These are phyloP conservation scores for Zymoseptoria tritici DNA, from an alignment of 2,329 filamentous ascomycete species.

Conservation along the genomic window DNA sequence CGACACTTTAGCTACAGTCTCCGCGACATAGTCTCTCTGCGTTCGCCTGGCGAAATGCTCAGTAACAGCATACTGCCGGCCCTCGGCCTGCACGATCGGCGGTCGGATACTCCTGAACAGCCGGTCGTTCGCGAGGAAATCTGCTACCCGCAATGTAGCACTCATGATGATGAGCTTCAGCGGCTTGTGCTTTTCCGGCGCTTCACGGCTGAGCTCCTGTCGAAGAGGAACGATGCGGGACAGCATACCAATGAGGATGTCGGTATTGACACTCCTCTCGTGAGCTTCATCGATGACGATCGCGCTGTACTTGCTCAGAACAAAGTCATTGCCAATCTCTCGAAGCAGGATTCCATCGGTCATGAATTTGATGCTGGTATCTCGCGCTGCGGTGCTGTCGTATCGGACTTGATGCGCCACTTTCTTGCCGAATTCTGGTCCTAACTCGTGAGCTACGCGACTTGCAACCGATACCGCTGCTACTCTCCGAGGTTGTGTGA, in stretches of 20 bases:
- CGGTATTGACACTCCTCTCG: slow-evolving; percentile 94
- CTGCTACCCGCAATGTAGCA: slow-evolving; percentile 81
- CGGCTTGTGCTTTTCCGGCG: slow-evolving; percentile 60
- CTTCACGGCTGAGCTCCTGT: slow-evolving; percentile 63
- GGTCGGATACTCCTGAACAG: slow-evolving; percentile 63
- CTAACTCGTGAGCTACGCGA: slow-evolving; percentile 79
- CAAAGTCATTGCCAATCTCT: slow-evolving; percentile 83
- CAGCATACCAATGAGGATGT: slow-evolving; percentile 95
- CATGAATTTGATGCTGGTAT: slow-evolving; percentile 97
- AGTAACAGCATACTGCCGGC: slow-evolving; percentile 83
- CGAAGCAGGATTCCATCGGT: slow-evolving; percentile 92
- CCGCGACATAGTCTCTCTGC: slow-evolving; percentile 79
- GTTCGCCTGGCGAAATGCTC: slow-evolving; percentile 82
- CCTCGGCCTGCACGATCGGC: slow-evolving; percentile 81
- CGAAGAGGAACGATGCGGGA: slow-evolving; percentile 84
- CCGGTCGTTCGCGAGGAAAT: slow-evolving; percentile 75
- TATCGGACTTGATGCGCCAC: slow-evolving; percentile 93
- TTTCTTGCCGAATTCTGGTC: slow-evolving; percentile 57
- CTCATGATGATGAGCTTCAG: slow-evolving; percentile 98
- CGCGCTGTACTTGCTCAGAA: slow-evolving; percentile 80
- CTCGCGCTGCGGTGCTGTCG: slow-evolving; percentile 69
- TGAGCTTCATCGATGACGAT: slow-evolving; percentile 96
- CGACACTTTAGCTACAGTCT: slow-evolving; percentile 79
- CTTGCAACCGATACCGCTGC: slow-evolving; percentile 96
- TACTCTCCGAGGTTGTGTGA: slow-evolving; percentile 90